Conservation (phyloP, 169 alveolate species). For the Miamiensis avidus region DNA sequence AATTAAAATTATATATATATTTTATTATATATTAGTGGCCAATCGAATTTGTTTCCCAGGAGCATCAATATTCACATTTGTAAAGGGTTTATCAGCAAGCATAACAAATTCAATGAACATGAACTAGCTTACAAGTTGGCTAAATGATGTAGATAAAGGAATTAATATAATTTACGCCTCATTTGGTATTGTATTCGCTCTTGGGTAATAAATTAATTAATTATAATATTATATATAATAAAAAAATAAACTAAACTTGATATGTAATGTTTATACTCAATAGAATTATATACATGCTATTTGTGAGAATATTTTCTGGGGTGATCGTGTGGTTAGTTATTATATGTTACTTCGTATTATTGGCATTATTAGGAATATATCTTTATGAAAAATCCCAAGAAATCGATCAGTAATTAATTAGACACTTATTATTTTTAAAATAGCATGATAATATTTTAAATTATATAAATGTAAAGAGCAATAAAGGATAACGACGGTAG, state of each 20-base stretch:
- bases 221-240: no score
- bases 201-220: not conserved
- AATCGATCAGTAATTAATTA: not conserved
- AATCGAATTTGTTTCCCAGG: constrained; percentile 11
- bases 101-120: not conserved
- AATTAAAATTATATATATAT: no score
- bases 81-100: not conserved
- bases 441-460: not conserved
- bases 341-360: not conserved
- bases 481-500: not conserved
- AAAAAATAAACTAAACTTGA: no score
- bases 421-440: not conserved
- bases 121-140: not conserved
- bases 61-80: not conserved
- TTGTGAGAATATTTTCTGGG: constrained; percentile 18
- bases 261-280: no score
- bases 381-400: not conserved
- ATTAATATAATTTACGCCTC: constrained; percentile 9
- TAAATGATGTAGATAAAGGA: constrained; percentile 3
- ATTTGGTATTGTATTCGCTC: constrained; percentile 20
- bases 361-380: not conserved
- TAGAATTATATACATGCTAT: constrained; percentile 12
- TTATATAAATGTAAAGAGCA: not conserved
- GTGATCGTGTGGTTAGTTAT: constrained; percentile 18
- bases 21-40: not conserved